Evolutionary conservation across 2,329 filamentous ascomycete species (phyloP), one percentile per base, ranked within the genome.

Genomic region (Hypoxylon sp.): DNA sequence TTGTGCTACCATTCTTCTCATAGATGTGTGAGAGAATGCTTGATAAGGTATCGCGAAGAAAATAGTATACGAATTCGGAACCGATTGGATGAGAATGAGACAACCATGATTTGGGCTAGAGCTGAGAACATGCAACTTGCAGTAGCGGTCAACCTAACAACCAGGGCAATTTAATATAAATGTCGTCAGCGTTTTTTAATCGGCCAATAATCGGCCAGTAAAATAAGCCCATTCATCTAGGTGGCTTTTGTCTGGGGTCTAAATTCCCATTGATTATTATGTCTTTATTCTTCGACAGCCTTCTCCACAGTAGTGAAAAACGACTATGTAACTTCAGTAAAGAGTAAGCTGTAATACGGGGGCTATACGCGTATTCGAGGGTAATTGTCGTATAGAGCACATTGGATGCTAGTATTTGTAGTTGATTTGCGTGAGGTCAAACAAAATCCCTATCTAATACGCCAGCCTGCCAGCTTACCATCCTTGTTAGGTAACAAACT

Each of bases 61-160:
- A n/a, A n/a, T n/a, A n/a, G 13, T 28, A 46, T 21, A 41, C 25
- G 34, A 38, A 63, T 45, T 43, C 52, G 28, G 28, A 49, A 58
- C 25, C 36, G 45, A 57, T 63, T 63, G 62, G 56, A 48, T 46
- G 23, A 10, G 28, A 43, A 43, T 52, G 21, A 43, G 23, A 48
- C 28, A 56, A 56, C 58, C 11, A 50, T 21, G 36, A 23, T 58
- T 52, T 57, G 55, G 53, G 48, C 62, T 53, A 50, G 36, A 50
- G 62, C 60, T 61, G 53, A 63, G 45, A 58, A 45, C 9, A 32
- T 52, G 14, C n/a, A 57, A 50, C 55, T 38, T 43, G 59, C 63
- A 66, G 55, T 66, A 58, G 67, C 67, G 67, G 67, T 69, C 67
- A 66, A 60, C 56, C 38, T 69, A 66, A 61, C 46, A 36, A 51